Percentiles rank a stretch among this genome's conserved stretches.
These are phyloP conservation scores for Hebeloma cylindrosporum DNA, from an alignment of 768 basidiomycete species.

Conservation along the genomic window DNA sequence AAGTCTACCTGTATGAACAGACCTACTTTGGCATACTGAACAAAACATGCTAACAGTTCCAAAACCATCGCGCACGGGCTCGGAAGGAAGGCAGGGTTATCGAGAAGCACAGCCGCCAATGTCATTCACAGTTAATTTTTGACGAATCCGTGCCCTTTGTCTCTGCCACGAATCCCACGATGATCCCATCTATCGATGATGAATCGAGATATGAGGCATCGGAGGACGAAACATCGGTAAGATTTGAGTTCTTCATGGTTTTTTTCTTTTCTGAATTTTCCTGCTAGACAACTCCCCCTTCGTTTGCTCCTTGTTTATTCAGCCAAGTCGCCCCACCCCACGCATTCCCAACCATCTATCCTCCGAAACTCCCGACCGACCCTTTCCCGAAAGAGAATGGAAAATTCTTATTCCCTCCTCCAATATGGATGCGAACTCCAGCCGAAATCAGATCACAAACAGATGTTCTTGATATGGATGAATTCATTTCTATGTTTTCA, in stretches of 20 bases:
- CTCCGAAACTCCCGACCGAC: neutral
- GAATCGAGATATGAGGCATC: too few relatives aligned
- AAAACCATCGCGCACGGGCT: constrained; percentile 49
- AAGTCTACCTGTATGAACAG: constrained; percentile 8
- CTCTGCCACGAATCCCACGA: too few relatives aligned
- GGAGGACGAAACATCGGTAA: too few relatives aligned
- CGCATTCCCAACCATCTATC: constrained; percentile 26
- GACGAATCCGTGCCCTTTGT: too few relatives aligned
- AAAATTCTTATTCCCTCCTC: constrained; percentile 26
- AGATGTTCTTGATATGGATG: constrained; percentile 24
- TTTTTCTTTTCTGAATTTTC: too few relatives aligned
- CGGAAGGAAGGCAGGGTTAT: constrained; percentile 30
- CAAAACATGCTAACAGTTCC: constrained; percentile 52
- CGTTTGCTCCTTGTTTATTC: too few relatives aligned
- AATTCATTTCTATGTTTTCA: constrained; percentile 20
- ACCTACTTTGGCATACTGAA: neutral
- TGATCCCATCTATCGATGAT: too few relatives aligned
- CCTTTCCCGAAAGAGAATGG: constrained; percentile 13
- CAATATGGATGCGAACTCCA: constrained; percentile 33
- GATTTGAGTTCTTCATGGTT: too few relatives aligned
- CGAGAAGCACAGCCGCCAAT: constrained; percentile 17
- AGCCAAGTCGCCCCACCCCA: constrained; percentile 17
- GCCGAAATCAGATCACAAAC: constrained; percentile 1
- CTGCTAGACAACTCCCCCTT: too few relatives aligned
- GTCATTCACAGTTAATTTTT: too few relatives aligned